Evolutionary conservation across 2,329 filamentous ascomycete species (phyloP).

Genomic region (Neocucurbitaria cava): DNA sequence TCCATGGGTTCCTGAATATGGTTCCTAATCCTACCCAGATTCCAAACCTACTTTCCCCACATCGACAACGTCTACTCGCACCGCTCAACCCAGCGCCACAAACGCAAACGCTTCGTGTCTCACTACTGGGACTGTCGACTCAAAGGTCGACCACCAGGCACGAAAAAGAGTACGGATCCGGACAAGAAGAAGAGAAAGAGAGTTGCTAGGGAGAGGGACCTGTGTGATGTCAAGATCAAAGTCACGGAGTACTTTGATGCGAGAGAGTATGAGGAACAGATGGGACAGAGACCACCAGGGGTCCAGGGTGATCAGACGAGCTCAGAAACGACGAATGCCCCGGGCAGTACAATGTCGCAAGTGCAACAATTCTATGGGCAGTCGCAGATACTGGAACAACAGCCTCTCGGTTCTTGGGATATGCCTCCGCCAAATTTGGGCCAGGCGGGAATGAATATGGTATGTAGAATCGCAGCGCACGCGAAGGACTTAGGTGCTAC

Average conservation of each 20-base stretch:
- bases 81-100: conserved; percentile 80
- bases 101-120: conserved; percentile 81
- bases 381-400: conserved; percentile 17
- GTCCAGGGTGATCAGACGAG: conserved; percentile 15
- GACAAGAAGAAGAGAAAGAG: conserved; percentile 84
- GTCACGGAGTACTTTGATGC: conserved; percentile 79
- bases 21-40: conserved; percentile 57
- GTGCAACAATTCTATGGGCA: conserved; percentile 34
- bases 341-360: conserved; percentile 10
- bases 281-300: conserved; percentile 35
- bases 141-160: conserved; percentile 79
- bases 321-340: conserved; percentile 6
- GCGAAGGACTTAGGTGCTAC: neutral
- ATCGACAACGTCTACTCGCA: conserved; percentile 87
- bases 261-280: conserved; percentile 46
- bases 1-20: neutral
- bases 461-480: neutral
- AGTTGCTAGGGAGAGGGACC: conserved; percentile 73
- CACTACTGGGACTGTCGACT: conserved; percentile 87
- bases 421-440: conserved; percentile 24
- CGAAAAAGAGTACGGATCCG: conserved; percentile 79
- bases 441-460: conserved; percentile 22
- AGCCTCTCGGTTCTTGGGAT: conserved; percentile 30
- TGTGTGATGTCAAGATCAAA: conserved; percentile 89
- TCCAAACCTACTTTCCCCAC: conserved; percentile 82